Evolutionary conservation across 768 basidiomycete species (phyloP).

Genomic region (Russula sp.): DNA sequence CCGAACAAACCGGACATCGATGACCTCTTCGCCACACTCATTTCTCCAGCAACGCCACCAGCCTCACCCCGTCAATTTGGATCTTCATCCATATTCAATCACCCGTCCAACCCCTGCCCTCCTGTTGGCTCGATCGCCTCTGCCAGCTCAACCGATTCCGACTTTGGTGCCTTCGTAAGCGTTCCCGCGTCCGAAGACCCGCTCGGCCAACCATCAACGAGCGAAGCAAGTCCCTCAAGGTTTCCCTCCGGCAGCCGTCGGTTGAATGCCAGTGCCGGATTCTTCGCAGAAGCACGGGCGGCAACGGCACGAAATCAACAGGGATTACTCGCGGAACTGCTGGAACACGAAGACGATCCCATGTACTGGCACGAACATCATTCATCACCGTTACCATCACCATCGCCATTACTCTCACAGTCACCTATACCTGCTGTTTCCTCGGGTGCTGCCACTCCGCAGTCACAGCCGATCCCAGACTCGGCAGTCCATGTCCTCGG

Average conservation of each 20-base stretch:
- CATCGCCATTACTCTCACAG: constrained; percentile 9
- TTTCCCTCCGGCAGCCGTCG: not conserved
- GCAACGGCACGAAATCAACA: constrained; percentile 52
- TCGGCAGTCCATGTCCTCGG: not conserved
- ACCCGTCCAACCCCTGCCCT: constrained; percentile 5
- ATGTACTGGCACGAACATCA: constrained; percentile 44
- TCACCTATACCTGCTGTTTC: constrained; percentile 8
- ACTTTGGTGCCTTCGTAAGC: constrained; percentile 62
- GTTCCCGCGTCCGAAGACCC: constrained; percentile 55
- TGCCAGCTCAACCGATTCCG: constrained; percentile 37
- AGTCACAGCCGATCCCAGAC: constrained; percentile 14
- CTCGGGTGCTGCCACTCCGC: constrained; percentile 24
- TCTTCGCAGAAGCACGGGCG: constrained; percentile 54
- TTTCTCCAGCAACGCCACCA: constrained; percentile 38
- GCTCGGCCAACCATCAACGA: constrained; percentile 32
- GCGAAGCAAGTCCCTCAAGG: not conserved
- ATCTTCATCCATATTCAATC: constrained; percentile 13
- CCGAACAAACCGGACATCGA: constrained; percentile 32
- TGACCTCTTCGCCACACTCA: constrained; percentile 39
- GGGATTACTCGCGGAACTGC: constrained; percentile 59
- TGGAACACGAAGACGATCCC: constrained; percentile 68
- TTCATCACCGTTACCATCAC: not conserved
- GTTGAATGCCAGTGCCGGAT: constrained; percentile 33
- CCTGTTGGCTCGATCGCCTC: constrained; percentile 21
- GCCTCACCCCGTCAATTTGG: constrained; percentile 34